A percentile compares a stretch with the other conserved stretches of the same genome.
phyloP scores from a whole-genome alignment of 202 grass and related monocot genomes.

The Cymbopogon flexuosus region DNA sequence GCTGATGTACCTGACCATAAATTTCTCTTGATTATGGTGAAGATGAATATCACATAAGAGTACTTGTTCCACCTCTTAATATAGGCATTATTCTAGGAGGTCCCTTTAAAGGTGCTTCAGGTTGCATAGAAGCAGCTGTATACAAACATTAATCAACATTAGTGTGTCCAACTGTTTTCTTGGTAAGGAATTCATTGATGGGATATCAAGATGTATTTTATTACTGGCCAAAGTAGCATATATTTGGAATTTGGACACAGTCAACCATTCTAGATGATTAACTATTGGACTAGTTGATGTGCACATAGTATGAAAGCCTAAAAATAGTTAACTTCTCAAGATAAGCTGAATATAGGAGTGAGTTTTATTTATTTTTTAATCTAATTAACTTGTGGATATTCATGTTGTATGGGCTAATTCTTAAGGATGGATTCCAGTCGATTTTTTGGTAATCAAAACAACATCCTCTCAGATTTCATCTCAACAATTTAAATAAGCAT shows the following conservation, averaged over 20 bases:
- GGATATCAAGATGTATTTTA: background rate
- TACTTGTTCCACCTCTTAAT: background rate
- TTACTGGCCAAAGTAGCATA: background rate
- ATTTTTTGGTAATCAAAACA: conserved; percentile 14
- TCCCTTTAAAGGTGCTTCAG: conserved; percentile 14
- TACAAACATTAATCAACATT: background rate
- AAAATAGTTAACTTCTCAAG: background rate
- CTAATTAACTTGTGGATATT: background rate
- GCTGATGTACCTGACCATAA: background rate
- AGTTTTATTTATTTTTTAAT: background rate
- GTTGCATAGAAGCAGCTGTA: conserved; percentile 5
- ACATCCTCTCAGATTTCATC: background rate
- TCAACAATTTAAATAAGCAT: background rate
- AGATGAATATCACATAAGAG: background rate
- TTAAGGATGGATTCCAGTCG: background rate
- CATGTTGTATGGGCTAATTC: background rate
- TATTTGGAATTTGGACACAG: background rate
- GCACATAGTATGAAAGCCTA: background rate
- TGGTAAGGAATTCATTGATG: conserved; percentile 9
- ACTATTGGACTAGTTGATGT: background rate
- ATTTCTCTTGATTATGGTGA: background rate
- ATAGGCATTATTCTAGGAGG: background rate
- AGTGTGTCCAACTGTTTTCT: background rate
- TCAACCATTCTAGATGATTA: conserved; percentile 3
- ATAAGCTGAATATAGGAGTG: background rate